Percentiles rank a stretch among this genome's conserved stretches.
Evolutionary conservation across 2,329 filamentous ascomycete genomes (phyloP).

Genomic region (Fusarium ramigenum): DNA sequence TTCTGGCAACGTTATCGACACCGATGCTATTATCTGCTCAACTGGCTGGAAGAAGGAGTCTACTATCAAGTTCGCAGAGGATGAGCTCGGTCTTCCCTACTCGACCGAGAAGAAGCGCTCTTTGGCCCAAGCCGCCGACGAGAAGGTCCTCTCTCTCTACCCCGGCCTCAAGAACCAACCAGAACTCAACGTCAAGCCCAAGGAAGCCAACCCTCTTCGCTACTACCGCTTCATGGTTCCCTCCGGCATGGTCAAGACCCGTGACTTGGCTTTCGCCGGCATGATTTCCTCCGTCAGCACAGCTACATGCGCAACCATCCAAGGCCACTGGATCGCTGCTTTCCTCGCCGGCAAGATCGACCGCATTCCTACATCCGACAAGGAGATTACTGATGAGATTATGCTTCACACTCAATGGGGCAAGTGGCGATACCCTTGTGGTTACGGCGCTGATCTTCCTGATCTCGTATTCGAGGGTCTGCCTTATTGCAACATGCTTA

Average conservation of each 20-base stretch:
- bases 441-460: constrained; percentile 68
- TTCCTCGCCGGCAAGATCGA: constrained; percentile 63
- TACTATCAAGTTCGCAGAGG: constrained; percentile 52
- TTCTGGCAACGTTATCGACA: constrained; percentile 51
- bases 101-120: background rate
- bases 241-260: constrained; percentile 8
- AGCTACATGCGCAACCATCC: constrained; percentile 47
- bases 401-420: constrained; percentile 74
- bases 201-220: constrained; percentile 33
- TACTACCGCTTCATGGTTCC: constrained; percentile 45
- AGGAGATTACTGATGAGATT: constrained; percentile 60
- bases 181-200: constrained; percentile 26
- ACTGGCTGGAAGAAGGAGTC: constrained; percentile 63
- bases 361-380: constrained; percentile 46
- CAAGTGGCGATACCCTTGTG: constrained; percentile 73
- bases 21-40: constrained; percentile 59
- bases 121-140: constrained; percentile 25
- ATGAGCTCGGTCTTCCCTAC: constrained; percentile 29
- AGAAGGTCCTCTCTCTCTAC: constrained; percentile 28
- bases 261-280: constrained; percentile 48
- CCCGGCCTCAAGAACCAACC: constrained; percentile 38
- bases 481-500: constrained; percentile 64
- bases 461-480: constrained; percentile 82
- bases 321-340: constrained; percentile 65
- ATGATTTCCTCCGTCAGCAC: constrained; percentile 48